Conservation (phyloP, 371 early-diverging fungal genomes). For the Blakeslea trispora region DNA sequence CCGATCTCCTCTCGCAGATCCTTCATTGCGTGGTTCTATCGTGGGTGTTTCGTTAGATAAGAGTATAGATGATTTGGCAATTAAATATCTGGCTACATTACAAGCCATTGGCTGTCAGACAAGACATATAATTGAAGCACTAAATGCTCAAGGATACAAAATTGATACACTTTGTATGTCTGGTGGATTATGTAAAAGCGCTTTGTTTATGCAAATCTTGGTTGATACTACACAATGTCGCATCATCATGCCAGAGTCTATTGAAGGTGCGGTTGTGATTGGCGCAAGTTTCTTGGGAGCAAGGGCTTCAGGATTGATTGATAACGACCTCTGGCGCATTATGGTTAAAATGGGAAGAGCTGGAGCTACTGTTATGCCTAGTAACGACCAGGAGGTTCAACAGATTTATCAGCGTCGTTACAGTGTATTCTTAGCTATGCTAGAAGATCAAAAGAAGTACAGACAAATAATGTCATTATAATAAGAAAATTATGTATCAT, state of each 20-base stretch:
- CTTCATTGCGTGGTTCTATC: slow-evolving; percentile 63
- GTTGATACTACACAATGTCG: slow-evolving; percentile 62
- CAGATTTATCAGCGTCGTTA: slow-evolving; percentile 57
- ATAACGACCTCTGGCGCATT: slow-evolving; percentile 48
- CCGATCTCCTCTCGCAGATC: slow-evolving; percentile 73
- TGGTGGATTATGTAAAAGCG: slow-evolving; percentile 71
- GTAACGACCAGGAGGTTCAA: slow-evolving; percentile 27
- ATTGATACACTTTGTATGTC: slow-evolving; percentile 67
- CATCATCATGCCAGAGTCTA: slow-evolving; percentile 59
- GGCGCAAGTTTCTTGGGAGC: slow-evolving; percentile 74
- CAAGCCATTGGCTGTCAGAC: slow-evolving; percentile 69
- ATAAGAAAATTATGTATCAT: too few species aligned
- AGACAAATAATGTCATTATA: too few species aligned
- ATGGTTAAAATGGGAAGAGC: slow-evolving; percentile 61
- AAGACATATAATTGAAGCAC: slow-evolving; percentile 59
- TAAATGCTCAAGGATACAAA: slow-evolving; percentile 53
- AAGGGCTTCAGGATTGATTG: slow-evolving; percentile 47
- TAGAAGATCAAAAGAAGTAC: slow-evolving; percentile 58
- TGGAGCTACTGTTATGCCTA: slow-evolving; percentile 56
- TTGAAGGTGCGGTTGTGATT: slow-evolving; percentile 69
- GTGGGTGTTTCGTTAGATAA: slow-evolving; percentile 63
- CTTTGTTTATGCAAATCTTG: slow-evolving; percentile 60
- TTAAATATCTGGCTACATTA: slow-evolving; percentile 63
- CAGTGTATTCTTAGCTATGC: slow-evolving; percentile 60
- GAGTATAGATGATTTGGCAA: slow-evolving; percentile 57